Conservation (phyloP, 2,329 filamentous ascomycete genomes). For the Sclerotinia trifoliorum region DNA sequence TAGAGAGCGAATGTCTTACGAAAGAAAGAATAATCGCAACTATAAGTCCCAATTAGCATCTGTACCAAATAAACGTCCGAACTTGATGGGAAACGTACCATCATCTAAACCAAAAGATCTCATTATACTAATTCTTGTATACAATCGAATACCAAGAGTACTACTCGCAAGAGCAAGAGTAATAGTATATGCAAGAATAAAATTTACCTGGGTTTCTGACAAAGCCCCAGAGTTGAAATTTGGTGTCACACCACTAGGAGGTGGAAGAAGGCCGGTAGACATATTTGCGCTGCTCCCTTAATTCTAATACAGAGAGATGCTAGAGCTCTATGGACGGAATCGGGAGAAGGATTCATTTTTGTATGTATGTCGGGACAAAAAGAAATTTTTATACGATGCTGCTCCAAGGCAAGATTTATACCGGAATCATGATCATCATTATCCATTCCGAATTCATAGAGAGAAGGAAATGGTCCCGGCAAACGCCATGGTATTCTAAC, state of each 20-base stretch:
- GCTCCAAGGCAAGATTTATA: too few species aligned
- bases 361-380: not conserved
- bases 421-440: not conserved
- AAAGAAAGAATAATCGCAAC: conserved; percentile 3
- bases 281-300: not conserved
- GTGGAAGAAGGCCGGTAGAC: conserved; percentile 8
- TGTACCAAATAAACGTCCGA: too few species aligned
- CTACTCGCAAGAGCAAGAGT: conserved; percentile 6
- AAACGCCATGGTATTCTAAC: too few species aligned
- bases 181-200: not conserved
- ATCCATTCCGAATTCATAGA: not conserved
- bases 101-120: conserved; percentile 7
- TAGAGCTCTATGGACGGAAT: not conserved
- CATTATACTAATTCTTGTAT: conserved; percentile 5
- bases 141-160: conserved; percentile 1
- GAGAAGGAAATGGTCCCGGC: too few species aligned
- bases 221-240: not conserved
- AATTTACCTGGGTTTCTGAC: not conserved
- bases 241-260: not conserved
- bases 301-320: too few species aligned
- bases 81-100: not conserved
- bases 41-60: not conserved
- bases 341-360: not conserved
- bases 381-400: too few species aligned
- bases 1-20: not conserved